These are phyloP conservation scores for Ophiostoma australiae DNA, from an alignment of 2,329 filamentous ascomycete species.

Conservation along the genomic window DNA sequence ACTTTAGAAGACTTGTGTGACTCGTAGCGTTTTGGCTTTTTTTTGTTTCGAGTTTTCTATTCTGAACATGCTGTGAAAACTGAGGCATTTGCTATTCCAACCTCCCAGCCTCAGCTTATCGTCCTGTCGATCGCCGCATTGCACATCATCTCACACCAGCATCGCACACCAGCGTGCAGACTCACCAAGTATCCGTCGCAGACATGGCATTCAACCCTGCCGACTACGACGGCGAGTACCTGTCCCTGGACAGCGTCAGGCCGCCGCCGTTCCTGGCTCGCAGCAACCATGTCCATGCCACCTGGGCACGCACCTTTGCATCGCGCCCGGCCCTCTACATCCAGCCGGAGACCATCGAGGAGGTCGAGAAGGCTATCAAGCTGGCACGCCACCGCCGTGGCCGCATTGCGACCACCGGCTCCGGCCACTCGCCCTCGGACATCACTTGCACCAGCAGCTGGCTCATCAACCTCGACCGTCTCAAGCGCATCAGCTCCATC, in stretches of 20 bases:
- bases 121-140: not conserved
- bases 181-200: not conserved
- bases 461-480: constrained; percentile 89
- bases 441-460: constrained; percentile 90
- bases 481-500: constrained; percentile 65
- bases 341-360: constrained; percentile 69
- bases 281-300: constrained; percentile 71
- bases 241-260: constrained; percentile 9
- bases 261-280: constrained; percentile 69
- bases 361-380: constrained; percentile 77
- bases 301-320: constrained; percentile 91
- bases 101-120: not conserved
- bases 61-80: not conserved
- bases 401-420: constrained; percentile 80
- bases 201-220: constrained; percentile 25
- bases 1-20: not conserved
- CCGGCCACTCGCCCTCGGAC: constrained; percentile 85
- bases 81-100: not conserved
- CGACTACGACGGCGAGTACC: constrained; percentile 27
- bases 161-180: not conserved
- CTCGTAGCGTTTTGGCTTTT: not conserved
- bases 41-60: not conserved
- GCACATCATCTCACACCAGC: not conserved
- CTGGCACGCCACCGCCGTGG: constrained; percentile 77
- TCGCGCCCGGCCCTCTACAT: constrained; percentile 88